A percentile compares a stretch with the other conserved stretches of the same genome.
Evolutionary conservation across 192 early-diverging fungal genomes (phyloP).

Genomic region (Coemansia sp.): DNA sequence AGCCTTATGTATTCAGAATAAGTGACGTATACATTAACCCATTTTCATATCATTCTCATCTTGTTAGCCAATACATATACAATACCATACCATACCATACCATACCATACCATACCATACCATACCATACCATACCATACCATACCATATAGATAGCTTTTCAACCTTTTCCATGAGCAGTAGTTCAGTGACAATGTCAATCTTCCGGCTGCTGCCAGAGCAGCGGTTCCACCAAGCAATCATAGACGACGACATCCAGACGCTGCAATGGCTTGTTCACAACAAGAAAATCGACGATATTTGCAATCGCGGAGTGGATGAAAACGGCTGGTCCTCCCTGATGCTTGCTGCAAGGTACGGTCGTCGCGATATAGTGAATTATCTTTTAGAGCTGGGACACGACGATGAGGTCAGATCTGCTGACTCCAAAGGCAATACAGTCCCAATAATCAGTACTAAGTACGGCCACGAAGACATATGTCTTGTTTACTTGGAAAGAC

Average conservation of each 20-base stretch:
- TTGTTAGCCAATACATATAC: too few species aligned
- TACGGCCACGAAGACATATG: conserved; percentile 40
- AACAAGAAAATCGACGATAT: conserved; percentile 36
- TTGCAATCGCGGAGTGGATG: conserved; percentile 32
- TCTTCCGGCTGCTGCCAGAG: conserved; percentile 28
- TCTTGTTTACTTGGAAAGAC: conserved; percentile 26
- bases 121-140: too few species aligned
- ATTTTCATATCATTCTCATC: too few species aligned
- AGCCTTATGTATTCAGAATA: too few species aligned
- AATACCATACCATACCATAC: too few species aligned
- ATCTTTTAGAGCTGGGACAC: conserved; percentile 37
- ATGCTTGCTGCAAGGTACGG: conserved; percentile 47
- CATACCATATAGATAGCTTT: too few species aligned
- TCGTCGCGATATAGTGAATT: conserved; percentile 28
- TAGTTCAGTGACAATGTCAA: conserved; percentile 24
- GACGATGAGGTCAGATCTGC: conserved; percentile 32
- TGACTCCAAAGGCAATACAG: conserved; percentile 38
- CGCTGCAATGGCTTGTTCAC: conserved; percentile 30
- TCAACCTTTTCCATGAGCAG: too few species aligned
- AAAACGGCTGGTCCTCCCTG: conserved; percentile 39
- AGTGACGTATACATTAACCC: too few species aligned
- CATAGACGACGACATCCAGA: conserved; percentile 37
- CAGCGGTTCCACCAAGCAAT: conserved; percentile 42
- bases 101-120: too few species aligned
- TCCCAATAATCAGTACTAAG: conserved; percentile 46